These are phyloP conservation scores for Phytopythium oedochilum DNA, from an alignment of 352 stramenopile genomes.

Conservation along the genomic window DNA sequence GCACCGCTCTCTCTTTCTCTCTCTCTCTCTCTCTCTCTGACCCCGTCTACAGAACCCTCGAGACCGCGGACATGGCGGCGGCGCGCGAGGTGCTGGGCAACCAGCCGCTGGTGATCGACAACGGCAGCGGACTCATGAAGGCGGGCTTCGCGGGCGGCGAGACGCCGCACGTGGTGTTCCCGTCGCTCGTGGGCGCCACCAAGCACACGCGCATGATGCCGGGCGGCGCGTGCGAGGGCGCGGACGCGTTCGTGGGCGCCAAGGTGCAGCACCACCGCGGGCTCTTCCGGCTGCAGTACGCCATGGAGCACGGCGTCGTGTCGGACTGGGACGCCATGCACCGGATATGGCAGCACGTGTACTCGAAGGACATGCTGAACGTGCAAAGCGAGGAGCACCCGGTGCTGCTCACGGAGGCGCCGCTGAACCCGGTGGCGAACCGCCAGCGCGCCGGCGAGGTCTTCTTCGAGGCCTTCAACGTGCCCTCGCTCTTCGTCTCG, in stretches of 20 bases:
- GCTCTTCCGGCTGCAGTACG: slow-evolving; percentile 80
- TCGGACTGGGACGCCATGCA: slow-evolving; percentile 86
- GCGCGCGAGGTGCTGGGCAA: slow-evolving; percentile 61
- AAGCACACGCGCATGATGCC: slow-evolving; percentile 86
- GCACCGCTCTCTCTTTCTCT: background rate
- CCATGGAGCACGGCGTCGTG: slow-evolving; percentile 86
- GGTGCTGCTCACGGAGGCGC: slow-evolving; percentile 81
- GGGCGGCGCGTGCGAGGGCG: slow-evolving; percentile 71
- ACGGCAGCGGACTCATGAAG: slow-evolving; percentile 82
- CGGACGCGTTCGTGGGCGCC: slow-evolving; percentile 75
- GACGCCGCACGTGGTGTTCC: slow-evolving; percentile 73
- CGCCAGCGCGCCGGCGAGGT: slow-evolving; percentile 74
- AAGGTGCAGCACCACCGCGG: slow-evolving; percentile 75
- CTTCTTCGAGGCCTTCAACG: slow-evolving; percentile 87
- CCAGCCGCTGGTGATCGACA: slow-evolving; percentile 86
- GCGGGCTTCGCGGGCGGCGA: slow-evolving; percentile 77
- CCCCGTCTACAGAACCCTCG: too few relatives aligned
- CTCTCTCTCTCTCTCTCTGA: background rate
- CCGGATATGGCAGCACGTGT: slow-evolving; percentile 87
- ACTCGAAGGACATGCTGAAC: slow-evolving; percentile 87
- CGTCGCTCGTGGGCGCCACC: slow-evolving; percentile 62
- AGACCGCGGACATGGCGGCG: slow-evolving; percentile 51
- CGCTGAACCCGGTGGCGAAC: slow-evolving; percentile 72
- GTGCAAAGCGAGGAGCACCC: slow-evolving; percentile 83
- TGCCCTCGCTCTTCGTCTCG: slow-evolving; percentile 83